Base-by-base conservation (phyloP, 331 rosid species). In the Quercus tomentella region DNA sequence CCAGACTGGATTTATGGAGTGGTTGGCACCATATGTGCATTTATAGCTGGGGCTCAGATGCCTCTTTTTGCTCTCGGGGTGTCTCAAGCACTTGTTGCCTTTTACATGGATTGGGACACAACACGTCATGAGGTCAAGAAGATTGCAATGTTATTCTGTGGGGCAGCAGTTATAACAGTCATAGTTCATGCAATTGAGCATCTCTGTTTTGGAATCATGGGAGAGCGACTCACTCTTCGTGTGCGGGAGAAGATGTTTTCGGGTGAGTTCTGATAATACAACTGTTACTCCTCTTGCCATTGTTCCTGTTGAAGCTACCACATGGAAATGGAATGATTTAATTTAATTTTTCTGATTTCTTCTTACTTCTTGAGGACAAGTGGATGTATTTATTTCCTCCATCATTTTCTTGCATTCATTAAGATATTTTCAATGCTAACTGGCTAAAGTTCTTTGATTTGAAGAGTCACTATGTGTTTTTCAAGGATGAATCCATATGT, bases 11-110 rank as follows among this genome's bases (percentile, higher is more conserved):
- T 76, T 75, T 93, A 93, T 62, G 99, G 99, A 71, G 87, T 88
- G 51, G 45, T 82, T 55, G 99, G 99, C 14, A 88, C 97, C 49
- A 70, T 91, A 10, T 82, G 93, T 74, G 98, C 96, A 16, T 92
- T 95, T 60, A 70, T 95, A 79, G 92, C 98, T 6, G 99, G 98
- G 78, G 94, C 99, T 15, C 99, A 95, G 75, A 95, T 95, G 99
- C 98, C 98, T 51, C 96, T 93, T 25, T 95, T 90, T 72, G 97
- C 99, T 78, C 98, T 95, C 5, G 99, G 99, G 37, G 89, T 95
- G 63, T 89, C 99, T 83, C 96, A 95, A 21, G 97, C 99, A 60
- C 98, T 95, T 81, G 99, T 95, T 60, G 77, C 99, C 6, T 95
- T 85, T 82, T 95, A 95, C 82, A 90, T 93, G 99, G 98, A 93